Conservation (phyloP, 768 basidiomycete genomes). For the Kwoniella sp. region DNA sequence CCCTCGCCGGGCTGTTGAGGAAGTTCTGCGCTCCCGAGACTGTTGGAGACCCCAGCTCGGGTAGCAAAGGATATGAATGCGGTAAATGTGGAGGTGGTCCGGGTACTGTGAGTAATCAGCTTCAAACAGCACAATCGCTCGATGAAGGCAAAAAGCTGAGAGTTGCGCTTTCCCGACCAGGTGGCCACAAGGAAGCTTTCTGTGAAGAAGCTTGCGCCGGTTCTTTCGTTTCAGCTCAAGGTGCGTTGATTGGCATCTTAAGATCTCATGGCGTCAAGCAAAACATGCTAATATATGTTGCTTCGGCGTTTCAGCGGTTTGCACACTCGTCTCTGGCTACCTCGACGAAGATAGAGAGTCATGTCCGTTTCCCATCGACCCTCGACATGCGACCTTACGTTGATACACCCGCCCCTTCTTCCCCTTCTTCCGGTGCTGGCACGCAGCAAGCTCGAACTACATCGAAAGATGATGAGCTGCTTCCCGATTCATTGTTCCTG, state of each 20-base stretch:
- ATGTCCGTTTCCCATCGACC: constrained; percentile 76
- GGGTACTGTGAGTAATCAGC: constrained; percentile 30
- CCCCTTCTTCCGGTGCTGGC: background rate
- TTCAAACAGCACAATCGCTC: background rate
- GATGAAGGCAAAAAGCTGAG: too few relatives aligned
- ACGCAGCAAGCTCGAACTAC: background rate
- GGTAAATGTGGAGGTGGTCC: constrained; percentile 65
- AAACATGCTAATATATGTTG: too few relatives aligned
- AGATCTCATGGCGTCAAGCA: too few relatives aligned
- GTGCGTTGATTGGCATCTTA: constrained; percentile 59
- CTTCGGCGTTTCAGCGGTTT: constrained; percentile 69
- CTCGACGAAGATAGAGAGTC: constrained; percentile 80
- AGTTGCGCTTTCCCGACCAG: constrained; percentile 51
- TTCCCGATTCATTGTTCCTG: constrained; percentile 69
- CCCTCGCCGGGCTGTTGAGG: constrained; percentile 72
- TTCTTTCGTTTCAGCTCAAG: constrained; percentile 93
- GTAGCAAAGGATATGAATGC: constrained; percentile 75
- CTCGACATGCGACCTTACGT: constrained; percentile 87
- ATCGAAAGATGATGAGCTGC: constrained; percentile 34
- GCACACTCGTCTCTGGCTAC: constrained; percentile 68
- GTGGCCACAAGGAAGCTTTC: constrained; percentile 82
- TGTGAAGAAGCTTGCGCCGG: constrained; percentile 80
- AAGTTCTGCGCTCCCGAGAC: constrained; percentile 76
- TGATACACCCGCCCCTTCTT: constrained; percentile 9
- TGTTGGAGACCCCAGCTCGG: constrained; percentile 60